A percentile compares a stretch with the other conserved stretches of the same genome.
phyloP scores from a whole-genome alignment of 768 basidiomycete genomes.

The Cyclocybe cylindracea region DNA sequence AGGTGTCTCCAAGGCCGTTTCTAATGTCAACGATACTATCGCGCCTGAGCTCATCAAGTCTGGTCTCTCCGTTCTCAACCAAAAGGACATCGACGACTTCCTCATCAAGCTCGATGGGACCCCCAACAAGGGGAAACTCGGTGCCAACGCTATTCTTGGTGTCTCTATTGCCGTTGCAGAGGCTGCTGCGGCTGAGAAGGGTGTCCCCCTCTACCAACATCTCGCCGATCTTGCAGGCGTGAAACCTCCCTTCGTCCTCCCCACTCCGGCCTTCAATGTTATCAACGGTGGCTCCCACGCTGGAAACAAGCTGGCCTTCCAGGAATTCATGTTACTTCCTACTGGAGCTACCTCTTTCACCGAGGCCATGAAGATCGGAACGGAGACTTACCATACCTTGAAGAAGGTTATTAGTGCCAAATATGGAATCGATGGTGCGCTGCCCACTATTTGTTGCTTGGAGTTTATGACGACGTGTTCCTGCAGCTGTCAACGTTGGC shows the following conservation, averaged over 20 bases:
- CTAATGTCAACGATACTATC: slow-evolving; percentile 91
- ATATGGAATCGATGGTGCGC: slow-evolving; percentile 94
- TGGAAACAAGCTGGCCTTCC: slow-evolving; percentile 99
- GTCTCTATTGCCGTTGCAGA: slow-evolving; percentile 94
- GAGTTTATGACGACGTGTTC: slow-evolving; percentile 12
- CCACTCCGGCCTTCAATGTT: slow-evolving; percentile 95
- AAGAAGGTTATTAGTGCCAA: slow-evolving; percentile 99
- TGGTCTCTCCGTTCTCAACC: slow-evolving; percentile 79
- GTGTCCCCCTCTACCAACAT: slow-evolving; percentile 93
- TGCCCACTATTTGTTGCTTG: slow-evolving; percentile 9
- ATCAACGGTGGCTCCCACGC: slow-evolving; percentile 99
- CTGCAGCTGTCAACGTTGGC: slow-evolving; percentile 93
- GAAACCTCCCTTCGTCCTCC: slow-evolving; percentile 91
- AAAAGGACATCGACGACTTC: slow-evolving; percentile 97
- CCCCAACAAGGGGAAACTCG: slow-evolving; percentile 98
- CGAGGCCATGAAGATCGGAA: slow-evolving; percentile 98
- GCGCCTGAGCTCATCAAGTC: slow-evolving; percentile 87
- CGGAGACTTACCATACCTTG: slow-evolving; percentile 96
- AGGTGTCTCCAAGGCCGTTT: slow-evolving; percentile 94
- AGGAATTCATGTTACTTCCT: slow-evolving; percentile 99
- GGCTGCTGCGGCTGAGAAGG: slow-evolving; percentile 94
- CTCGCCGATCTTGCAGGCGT: slow-evolving; percentile 95
- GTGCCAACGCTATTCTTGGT: slow-evolving; percentile 98
- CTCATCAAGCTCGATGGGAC: slow-evolving; percentile 98
- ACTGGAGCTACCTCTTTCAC: slow-evolving; percentile 90